Conservation (phyloP, 2,329 filamentous ascomycete species). For the Penicillium capsulatum region DNA sequence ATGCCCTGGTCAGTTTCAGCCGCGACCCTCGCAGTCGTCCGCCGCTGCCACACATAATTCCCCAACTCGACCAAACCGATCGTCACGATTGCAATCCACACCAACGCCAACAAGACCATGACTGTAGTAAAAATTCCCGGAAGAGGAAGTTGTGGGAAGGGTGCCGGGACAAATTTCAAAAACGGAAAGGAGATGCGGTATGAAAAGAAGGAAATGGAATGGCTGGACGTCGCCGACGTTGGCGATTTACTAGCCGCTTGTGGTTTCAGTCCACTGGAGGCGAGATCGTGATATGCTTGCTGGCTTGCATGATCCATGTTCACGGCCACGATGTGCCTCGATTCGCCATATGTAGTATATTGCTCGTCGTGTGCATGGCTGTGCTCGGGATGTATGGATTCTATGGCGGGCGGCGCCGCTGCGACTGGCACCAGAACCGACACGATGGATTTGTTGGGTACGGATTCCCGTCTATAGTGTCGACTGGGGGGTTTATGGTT, state of each 20-base stretch:
- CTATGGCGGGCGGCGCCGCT: not conserved
- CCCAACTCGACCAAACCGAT: constrained; percentile 21
- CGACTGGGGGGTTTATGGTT: constrained; percentile 1
- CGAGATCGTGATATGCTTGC: not conserved
- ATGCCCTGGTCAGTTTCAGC: not conserved
- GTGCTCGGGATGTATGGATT: not conserved
- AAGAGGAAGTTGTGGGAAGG: constrained; percentile 5
- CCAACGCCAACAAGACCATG: constrained; percentile 17
- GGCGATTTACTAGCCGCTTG: too few relatives aligned
- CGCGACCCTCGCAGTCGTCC: not conserved
- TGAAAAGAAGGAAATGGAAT: constrained; percentile 10
- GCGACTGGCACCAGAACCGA: constrained; percentile 13
- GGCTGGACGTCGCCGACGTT: not conserved
- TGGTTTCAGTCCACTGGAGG: too few relatives aligned
- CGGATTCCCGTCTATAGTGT: constrained; percentile 4
- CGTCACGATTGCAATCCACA: constrained; percentile 22
- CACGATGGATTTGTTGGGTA: constrained; percentile 7
- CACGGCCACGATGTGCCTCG: not conserved
- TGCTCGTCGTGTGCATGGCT: not conserved
- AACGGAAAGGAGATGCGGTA: constrained; percentile 13
- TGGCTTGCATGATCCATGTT: not conserved
- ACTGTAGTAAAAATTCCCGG: constrained; percentile 15
- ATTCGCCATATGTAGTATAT: not conserved
- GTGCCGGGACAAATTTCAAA: constrained; percentile 4
- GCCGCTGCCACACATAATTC: constrained; percentile 16